phyloP scores from a whole-genome alignment of 1,284 basidiomycete species.

The Cryptococcus hybrid region DNA sequence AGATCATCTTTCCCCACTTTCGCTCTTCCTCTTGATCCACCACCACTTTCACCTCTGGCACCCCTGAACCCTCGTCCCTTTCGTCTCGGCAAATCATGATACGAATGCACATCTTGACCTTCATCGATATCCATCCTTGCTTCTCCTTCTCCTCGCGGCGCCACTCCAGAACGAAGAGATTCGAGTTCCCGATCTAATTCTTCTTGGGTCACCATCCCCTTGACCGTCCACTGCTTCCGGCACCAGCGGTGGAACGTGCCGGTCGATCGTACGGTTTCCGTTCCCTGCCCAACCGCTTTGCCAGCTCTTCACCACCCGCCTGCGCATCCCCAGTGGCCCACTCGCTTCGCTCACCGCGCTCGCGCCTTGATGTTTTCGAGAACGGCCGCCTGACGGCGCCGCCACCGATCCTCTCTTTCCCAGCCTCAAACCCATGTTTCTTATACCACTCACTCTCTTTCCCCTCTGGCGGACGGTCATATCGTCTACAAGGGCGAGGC shows the following conservation, averaged over 20 bases:
- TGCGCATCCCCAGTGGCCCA: constrained; percentile 1
- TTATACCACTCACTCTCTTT: constrained; percentile 40
- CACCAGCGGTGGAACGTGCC: background rate
- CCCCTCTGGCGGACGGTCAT: constrained; percentile 24
- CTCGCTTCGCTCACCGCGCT: constrained; percentile 4
- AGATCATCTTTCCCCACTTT: constrained; percentile 33
- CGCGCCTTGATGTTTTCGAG: constrained; percentile 1
- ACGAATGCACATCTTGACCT: constrained; percentile 1
- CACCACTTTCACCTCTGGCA: constrained; percentile 7
- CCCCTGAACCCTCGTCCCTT: constrained; percentile 3
- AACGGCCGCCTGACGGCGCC: constrained; percentile 3
- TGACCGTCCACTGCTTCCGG: background rate
- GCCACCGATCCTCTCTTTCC: constrained; percentile 31
- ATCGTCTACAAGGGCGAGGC: constrained; percentile 36
- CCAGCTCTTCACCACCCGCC: constrained; percentile 33
- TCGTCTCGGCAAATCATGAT: background rate
- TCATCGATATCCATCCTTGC: constrained; percentile 5
- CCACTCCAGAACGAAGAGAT: constrained; percentile 11
- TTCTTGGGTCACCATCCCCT: constrained; percentile 22
- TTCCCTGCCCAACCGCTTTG: constrained; percentile 31
- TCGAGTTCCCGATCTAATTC: constrained; percentile 45
- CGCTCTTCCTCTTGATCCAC: constrained; percentile 11
- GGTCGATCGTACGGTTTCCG: constrained; percentile 23
- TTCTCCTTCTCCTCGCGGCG: background rate
- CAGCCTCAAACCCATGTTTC: constrained; percentile 34